phyloP scores from a whole-genome alignment of 2,329 filamentous ascomycete genomes.

The Phaeosphaeriaceae sp. region DNA sequence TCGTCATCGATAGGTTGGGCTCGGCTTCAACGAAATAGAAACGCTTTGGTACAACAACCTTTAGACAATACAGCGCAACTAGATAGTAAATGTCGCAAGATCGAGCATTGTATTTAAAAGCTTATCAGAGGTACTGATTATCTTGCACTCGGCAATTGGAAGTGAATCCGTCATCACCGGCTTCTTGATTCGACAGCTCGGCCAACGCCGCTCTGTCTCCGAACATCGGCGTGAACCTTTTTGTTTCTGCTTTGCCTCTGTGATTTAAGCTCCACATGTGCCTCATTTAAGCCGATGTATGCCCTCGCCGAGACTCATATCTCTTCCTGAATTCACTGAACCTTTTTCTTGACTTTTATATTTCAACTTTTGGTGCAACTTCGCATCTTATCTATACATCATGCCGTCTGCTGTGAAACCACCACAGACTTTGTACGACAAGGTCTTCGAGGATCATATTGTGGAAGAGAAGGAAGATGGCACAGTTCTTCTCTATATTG shows the following conservation, averaged over 20 bases:
- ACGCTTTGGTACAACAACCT: no score
- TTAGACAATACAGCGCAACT: background rate
- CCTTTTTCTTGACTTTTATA: background rate
- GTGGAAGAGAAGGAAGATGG: slow-evolving; percentile 95
- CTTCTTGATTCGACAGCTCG: slow-evolving; percentile 29
- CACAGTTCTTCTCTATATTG: slow-evolving; percentile 91
- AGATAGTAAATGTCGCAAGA: background rate
- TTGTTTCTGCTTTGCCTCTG: slow-evolving; percentile 35
- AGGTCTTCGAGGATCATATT: slow-evolving; percentile 93
- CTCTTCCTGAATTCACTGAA: slow-evolving; percentile 1
- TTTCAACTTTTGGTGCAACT: slow-evolving; percentile 27
- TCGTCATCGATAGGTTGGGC: slow-evolving; percentile 18
- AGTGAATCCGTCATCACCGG: slow-evolving; percentile 29
- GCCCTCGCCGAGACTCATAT: slow-evolving; percentile 11
- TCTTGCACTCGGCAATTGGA: slow-evolving; percentile 9
- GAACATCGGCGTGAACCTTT: slow-evolving; percentile 39
- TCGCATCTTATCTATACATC: slow-evolving; percentile 44
- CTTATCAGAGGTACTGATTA: background rate
- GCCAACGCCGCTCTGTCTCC: slow-evolving; percentile 29
- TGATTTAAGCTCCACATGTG: slow-evolving; percentile 32
- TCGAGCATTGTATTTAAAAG: background rate
- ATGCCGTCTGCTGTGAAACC: slow-evolving; percentile 78
- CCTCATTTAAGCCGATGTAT: slow-evolving; percentile 28
- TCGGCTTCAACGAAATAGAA: background rate
- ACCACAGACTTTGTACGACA: slow-evolving; percentile 92